Base-by-base conservation (phyloP, 2,329 filamentous ascomycete species). In the Colletotrichum gloeosporioides region DNA sequence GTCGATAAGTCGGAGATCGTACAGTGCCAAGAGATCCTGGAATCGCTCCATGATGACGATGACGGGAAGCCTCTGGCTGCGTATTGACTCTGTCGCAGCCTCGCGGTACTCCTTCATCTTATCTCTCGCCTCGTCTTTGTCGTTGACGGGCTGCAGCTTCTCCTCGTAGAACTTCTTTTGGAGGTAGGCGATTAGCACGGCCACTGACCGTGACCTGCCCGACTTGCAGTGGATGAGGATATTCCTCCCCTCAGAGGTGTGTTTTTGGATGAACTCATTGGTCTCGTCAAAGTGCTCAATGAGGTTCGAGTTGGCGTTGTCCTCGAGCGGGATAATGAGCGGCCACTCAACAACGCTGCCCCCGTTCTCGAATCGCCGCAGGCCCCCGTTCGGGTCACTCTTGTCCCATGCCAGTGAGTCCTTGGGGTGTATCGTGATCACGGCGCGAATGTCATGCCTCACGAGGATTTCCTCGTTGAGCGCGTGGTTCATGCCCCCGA, bases 11-110 rank as follows among this genome's bases (percentile, higher is more conserved):
- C 55, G 59, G 29, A 65, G 44, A 32, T 71, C 69, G 61, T 71
- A 71, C 2, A 71, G 69, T 8, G 36, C 69, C 15, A 71, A 32
- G 22, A 71, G 39, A 22, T 71, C 69, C 31, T 71, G 59, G 69
- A 71, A 71, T 13, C 69, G 69, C 69, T 64, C 69, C 69, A 71
- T 71, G 10, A 71, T 71, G 29, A 71, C 69, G 4, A 65, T n/a
- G 29, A 71, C 69, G 61, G 69, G 69, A 4, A 71, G 61, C 1
- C 69, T 22, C 31, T 71, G 69, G 13, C 10, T 9, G 44, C 69
- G 39, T 29, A 71, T 71, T 12, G 61, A 55, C 39, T 65, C 61
- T 15, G 69, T 71, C 22, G 44, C 39, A 2, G 36, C 36, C 44
- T 64, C 69, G 39, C 69, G 59, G 69, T 71, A 65, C 15, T 36